Evolutionary conservation across 2,329 filamentous ascomycete genomes (phyloP).

Genomic region (Pseudocercospora macadamiae): DNA sequence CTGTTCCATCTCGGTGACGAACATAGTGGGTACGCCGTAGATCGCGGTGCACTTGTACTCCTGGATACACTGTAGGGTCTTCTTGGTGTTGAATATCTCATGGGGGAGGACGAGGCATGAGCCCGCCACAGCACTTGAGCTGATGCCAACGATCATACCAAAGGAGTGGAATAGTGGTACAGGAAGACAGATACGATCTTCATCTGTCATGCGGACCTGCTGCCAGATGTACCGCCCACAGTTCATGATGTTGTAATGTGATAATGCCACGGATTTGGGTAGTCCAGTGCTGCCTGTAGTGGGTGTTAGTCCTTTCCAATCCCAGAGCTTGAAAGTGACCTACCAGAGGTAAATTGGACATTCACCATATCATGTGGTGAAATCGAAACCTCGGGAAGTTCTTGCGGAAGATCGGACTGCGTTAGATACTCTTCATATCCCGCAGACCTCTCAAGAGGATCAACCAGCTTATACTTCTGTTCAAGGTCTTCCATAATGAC

Average conservation of each 20-base stretch:
- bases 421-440: slow-evolving; percentile 32
- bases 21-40: slow-evolving; percentile 84
- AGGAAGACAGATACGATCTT: slow-evolving; percentile 76
- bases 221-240: slow-evolving; percentile 34
- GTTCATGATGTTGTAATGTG: slow-evolving; percentile 36
- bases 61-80: slow-evolving; percentile 47
- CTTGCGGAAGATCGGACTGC: slow-evolving; percentile 23
- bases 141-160: slow-evolving; percentile 63
- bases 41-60: slow-evolving; percentile 64
- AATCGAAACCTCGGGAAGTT: slow-evolving; percentile 28
- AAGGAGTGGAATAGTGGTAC: slow-evolving; percentile 87
- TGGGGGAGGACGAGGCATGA: slow-evolving; percentile 75
- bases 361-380: slow-evolving; percentile 37
- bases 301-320: neutral
- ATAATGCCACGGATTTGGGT: slow-evolving; percentile 73
- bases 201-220: slow-evolving; percentile 41
- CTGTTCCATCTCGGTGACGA: slow-evolving; percentile 58
- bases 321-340: neutral
- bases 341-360: slow-evolving; percentile 67
- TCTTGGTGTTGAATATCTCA: slow-evolving; percentile 61
- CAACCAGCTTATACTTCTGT: slow-evolving; percentile 28
- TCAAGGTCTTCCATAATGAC: slow-evolving; percentile 52
- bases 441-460: slow-evolving; percentile 22
- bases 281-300: slow-evolving; percentile 58
- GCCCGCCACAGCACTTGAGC: slow-evolving; percentile 47